Conservation (phyloP, 1,284 basidiomycete genomes). For the Cutaneotrichosporon spelunceum region DNA sequence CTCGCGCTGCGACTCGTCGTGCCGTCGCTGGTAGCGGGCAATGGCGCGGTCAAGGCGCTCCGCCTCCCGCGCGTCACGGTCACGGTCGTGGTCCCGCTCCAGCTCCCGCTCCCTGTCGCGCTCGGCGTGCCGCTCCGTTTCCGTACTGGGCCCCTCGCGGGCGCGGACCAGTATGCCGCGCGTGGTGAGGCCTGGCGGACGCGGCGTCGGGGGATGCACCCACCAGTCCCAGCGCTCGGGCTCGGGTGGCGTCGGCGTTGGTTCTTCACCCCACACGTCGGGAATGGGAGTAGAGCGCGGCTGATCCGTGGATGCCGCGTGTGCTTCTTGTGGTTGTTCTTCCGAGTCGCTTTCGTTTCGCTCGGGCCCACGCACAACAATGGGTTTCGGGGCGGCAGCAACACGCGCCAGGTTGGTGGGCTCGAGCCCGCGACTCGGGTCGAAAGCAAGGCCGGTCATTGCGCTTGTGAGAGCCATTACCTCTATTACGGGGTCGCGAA, state of each 20-base stretch:
- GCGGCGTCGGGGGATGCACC: neutral
- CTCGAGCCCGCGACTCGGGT: neutral
- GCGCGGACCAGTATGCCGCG: constrained; percentile 18
- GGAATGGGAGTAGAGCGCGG: neutral
- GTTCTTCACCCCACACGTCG: neutral
- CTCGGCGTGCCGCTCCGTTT: neutral
- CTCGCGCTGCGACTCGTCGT: constrained; percentile 16
- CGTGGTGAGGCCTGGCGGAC: constrained; percentile 13
- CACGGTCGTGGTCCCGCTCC: neutral
- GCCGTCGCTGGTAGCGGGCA: constrained; percentile 6
- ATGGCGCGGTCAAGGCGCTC: constrained; percentile 20
- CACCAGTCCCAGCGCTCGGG: constrained; percentile 4
- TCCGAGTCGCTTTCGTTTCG: neutral
- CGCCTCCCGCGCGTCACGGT: constrained; percentile 9
- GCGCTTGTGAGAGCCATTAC: neutral
- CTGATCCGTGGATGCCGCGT: neutral
- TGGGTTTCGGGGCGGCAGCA: constrained; percentile 15
- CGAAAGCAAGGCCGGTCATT: neutral
- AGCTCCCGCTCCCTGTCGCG: neutral
- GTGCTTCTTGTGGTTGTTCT: neutral
- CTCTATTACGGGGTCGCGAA: neutral
- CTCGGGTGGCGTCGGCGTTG: neutral
- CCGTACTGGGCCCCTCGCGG: constrained; percentile 6
- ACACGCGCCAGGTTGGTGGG: constrained; percentile 20
- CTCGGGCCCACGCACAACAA: constrained; percentile 11